A percentile compares a stretch with the other conserved stretches of the same genome.
phyloP scores from a whole-genome alignment of 768 basidiomycete species.

The Candolleomyces eurysporus region DNA sequence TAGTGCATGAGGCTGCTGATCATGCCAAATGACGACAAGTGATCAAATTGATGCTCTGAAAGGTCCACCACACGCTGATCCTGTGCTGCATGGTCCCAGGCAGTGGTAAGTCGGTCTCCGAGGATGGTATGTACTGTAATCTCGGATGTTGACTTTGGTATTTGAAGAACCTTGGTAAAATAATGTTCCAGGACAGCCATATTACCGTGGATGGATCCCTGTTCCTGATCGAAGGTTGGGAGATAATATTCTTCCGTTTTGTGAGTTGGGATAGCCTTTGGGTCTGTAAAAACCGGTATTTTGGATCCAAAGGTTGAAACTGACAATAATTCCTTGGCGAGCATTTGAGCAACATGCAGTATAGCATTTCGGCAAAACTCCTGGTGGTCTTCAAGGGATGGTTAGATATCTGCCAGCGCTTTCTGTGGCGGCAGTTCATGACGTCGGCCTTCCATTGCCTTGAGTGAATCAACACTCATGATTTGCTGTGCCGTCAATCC shows the following conservation, averaged over 20 bases:
- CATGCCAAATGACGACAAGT: conserved; percentile 16
- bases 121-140: conserved; percentile 11
- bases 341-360: conserved; percentile 1
- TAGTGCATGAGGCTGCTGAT: conserved; percentile 19
- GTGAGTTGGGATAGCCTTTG: background rate
- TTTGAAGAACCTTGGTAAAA: conserved; percentile 12
- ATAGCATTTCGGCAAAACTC: conserved; percentile 8
- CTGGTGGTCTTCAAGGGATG: conserved; percentile 3
- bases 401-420: conserved; percentile 6
- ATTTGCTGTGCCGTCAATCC: conserved; percentile 5
- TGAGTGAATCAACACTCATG: conserved; percentile 1
- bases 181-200: too few species aligned
- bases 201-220: too few species aligned
- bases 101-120: conserved; percentile 17
- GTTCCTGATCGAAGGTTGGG: too few species aligned
- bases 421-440: conserved; percentile 9
- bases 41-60: conserved; percentile 15
- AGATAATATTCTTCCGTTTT: conserved; percentile 17
- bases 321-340: conserved; percentile 2
- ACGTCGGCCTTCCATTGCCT: background rate
- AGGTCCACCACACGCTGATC: conserved; percentile 18
- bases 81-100: conserved; percentile 16
- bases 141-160: conserved; percentile 15
- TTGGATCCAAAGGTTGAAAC: background rate
- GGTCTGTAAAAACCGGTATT: conserved; percentile 8